Conservation (phyloP, 2,329 filamentous ascomycete genomes). For the Pseudocercospora macadamiae region DNA sequence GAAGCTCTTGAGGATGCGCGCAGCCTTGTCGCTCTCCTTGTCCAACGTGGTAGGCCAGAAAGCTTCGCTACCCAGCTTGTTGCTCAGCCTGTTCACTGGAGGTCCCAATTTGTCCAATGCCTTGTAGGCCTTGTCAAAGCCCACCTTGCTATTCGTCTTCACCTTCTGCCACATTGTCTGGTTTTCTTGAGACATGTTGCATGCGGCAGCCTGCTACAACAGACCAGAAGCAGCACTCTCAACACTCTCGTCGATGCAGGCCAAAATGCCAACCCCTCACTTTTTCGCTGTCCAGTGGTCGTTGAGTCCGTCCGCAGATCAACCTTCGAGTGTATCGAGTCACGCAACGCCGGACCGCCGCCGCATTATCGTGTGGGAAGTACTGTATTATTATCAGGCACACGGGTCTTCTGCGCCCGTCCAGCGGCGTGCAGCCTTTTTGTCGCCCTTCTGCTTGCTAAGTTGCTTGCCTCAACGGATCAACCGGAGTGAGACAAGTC, state of each 20-base stretch:
- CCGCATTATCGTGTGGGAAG: neutral
- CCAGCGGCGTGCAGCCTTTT: constrained; percentile 1
- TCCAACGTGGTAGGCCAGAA: constrained; percentile 87
- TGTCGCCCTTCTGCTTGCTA: neutral
- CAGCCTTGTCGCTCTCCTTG: constrained; percentile 88
- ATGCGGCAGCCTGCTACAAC: neutral
- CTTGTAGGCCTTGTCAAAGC: constrained; percentile 74
- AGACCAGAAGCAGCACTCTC: neutral
- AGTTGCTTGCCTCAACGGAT: neutral
- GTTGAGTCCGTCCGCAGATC: neutral
- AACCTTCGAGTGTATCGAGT: constrained; percentile 1
- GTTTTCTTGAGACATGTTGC: constrained; percentile 25
- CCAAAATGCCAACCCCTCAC: neutral
- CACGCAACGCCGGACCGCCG: neutral
- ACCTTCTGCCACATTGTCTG: constrained; percentile 56
- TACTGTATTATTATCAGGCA: neutral
- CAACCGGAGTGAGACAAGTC: constrained; percentile 3
- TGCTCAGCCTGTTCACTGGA: constrained; percentile 78
- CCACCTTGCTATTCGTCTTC: constrained; percentile 61
- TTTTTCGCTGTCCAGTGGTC: neutral
- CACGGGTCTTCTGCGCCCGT: neutral
- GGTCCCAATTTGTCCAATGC: constrained; percentile 66
- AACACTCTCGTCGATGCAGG: too few species aligned
- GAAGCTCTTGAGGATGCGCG: constrained; percentile 85
- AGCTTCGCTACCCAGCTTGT: constrained; percentile 78